These are phyloP conservation scores for Stephania japonica DNA, from an alignment of 164 flowering plant genomes.

Conservation along the genomic window DNA sequence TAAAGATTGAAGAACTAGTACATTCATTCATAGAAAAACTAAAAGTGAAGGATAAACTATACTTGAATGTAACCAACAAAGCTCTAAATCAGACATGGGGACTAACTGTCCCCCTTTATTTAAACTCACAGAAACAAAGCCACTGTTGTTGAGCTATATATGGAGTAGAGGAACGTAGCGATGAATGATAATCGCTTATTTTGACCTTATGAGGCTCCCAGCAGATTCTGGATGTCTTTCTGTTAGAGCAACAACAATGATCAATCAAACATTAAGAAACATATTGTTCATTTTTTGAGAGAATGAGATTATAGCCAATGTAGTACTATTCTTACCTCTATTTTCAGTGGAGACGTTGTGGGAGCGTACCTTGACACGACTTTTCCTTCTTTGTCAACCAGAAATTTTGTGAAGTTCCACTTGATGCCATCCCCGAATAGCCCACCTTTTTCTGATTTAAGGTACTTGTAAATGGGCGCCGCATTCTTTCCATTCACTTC, in stretches of 20 bases:
- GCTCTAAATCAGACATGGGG: neutral
- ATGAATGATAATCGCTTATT: neutral
- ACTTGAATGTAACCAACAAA: neutral
- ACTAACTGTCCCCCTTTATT: conserved; percentile 8
- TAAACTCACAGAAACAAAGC: conserved; percentile 1
- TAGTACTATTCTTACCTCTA: conserved; percentile 49
- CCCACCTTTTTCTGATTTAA: conserved; percentile 77
- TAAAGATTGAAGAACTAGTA: neutral
- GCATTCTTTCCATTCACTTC: conserved; percentile 86
- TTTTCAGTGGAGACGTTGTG: conserved; percentile 62
- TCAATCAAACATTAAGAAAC: conserved; percentile 6
- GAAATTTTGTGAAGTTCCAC: conserved; percentile 94
- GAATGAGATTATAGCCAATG: neutral
- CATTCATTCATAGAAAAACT: neutral
- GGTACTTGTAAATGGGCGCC: conserved; percentile 65
- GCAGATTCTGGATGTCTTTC: conserved; percentile 57
- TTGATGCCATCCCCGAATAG: conserved; percentile 63
- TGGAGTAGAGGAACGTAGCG: neutral
- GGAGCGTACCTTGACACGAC: conserved; percentile 79
- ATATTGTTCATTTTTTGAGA: neutral
- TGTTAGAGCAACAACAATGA: conserved; percentile 26
- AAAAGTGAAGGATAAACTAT: neutral
- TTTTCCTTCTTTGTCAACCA: conserved; percentile 79
- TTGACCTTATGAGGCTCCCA: conserved; percentile 33
- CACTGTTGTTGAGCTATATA: neutral